These are phyloP conservation scores for Talaromyces sp. DNA, from an alignment of 2,329 filamentous ascomycete genomes.

Conservation along the genomic window DNA sequence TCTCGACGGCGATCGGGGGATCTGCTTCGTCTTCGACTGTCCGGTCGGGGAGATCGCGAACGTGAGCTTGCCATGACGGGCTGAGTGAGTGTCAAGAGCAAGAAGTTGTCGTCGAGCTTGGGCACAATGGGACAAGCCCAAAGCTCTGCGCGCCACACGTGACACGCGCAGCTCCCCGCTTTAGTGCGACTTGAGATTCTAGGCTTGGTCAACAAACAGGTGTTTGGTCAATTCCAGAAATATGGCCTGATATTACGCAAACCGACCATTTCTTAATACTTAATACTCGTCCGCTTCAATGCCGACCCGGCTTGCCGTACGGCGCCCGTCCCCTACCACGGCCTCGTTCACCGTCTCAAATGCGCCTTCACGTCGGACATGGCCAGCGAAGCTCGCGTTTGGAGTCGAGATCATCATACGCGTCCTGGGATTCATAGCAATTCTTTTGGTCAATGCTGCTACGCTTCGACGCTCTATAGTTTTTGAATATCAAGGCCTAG, in stretches of 20 bases:
- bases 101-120: not conserved
- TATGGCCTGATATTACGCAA: not conserved
- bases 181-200: not conserved
- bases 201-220: not conserved
- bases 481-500: constrained; percentile 18
- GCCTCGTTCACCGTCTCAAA: constrained; percentile 89
- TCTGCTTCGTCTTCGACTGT: constrained; percentile 37
- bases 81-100: not conserved
- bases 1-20: constrained; percentile 35
- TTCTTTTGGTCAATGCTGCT: constrained; percentile 32
- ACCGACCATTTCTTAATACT: not conserved
- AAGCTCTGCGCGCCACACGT: constrained; percentile 3
- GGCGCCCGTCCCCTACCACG: constrained; percentile 73
- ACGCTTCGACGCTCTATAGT: constrained; percentile 26
- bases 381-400: constrained; percentile 41
- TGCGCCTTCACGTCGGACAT: constrained; percentile 49
- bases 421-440: constrained; percentile 36
- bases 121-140: not conserved
- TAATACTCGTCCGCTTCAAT: constrained; percentile 36
- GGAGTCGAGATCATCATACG: constrained; percentile 42
- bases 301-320: constrained; percentile 48
- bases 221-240: not conserved
- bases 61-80: constrained; percentile 6
- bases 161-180: constrained; percentile 1
- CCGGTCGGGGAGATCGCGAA: constrained; percentile 22